Evolutionary conservation across 768 basidiomycete species (phyloP).

Genomic region (Phlebiopsis flavidoalba): DNA sequence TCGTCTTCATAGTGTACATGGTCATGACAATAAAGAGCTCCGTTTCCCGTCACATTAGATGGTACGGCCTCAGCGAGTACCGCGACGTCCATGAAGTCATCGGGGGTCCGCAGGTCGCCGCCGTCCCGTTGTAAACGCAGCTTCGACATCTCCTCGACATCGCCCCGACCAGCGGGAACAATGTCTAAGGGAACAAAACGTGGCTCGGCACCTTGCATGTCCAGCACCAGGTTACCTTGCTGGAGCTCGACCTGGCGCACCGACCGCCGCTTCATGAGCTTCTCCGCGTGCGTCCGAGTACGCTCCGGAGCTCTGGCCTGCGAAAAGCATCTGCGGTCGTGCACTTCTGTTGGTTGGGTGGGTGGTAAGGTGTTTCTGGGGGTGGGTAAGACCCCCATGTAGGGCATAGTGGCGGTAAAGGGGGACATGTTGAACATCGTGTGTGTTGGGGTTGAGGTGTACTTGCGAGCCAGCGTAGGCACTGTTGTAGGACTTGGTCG

Average conservation of each 20-base stretch:
- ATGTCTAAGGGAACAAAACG: conserved; percentile 81
- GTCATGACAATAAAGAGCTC: conserved; percentile 96
- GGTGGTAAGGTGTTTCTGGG: conserved; percentile 23
- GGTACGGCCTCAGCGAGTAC: conserved; percentile 75
- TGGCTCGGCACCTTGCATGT: conserved; percentile 39
- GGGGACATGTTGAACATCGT: conserved; percentile 57
- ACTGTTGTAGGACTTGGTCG: conserved; percentile 59
- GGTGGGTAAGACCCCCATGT: conserved; percentile 47
- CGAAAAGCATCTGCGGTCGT: conserved; percentile 41
- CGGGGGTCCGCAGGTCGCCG: conserved; percentile 63
- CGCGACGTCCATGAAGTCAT: conserved; percentile 76
- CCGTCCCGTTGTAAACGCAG: conserved; percentile 88
- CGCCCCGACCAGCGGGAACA: conserved; percentile 56
- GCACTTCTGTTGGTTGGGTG: conserved; percentile 31
- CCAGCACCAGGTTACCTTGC: conserved; percentile 81
- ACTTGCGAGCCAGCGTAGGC: conserved; percentile 65
- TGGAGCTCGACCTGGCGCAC: conserved; percentile 75
- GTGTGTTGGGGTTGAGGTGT: conserved; percentile 54
- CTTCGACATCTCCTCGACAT: conserved; percentile 72
- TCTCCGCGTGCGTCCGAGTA: conserved; percentile 48
- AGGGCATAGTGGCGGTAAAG: conserved; percentile 14
- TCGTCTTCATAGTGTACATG: conserved; percentile 95
- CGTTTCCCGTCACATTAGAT: conserved; percentile 74
- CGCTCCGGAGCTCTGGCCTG: conserved; percentile 31
- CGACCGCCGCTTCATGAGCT: conserved; percentile 78